phyloP scores from a whole-genome alignment of 169 alveolate genomes.

The Cryptosporidium bovis region DNA sequence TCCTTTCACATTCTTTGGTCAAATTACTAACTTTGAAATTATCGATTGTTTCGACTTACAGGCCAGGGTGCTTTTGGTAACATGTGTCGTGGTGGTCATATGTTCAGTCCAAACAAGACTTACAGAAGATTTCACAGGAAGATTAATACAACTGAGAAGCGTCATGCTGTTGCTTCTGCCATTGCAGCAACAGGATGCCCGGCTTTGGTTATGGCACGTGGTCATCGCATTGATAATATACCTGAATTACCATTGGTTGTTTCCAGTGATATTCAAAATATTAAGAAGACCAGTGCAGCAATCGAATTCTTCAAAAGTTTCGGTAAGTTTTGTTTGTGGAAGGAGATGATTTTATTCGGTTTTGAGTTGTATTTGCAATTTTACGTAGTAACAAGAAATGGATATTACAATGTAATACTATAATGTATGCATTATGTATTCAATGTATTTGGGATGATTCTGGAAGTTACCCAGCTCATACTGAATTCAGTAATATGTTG shows the following conservation, averaged over 20 bases:
- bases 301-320: constrained; percentile 65
- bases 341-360: not conserved
- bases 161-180: constrained; percentile 98
- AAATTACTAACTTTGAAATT: not conserved
- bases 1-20: not conserved
- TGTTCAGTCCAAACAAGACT: constrained; percentile 97
- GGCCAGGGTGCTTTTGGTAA: constrained; percentile 99
- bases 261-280: constrained; percentile 65
- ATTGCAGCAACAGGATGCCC: constrained; percentile 97
- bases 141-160: constrained; percentile 93
- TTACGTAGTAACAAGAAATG: not conserved
- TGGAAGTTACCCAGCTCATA: constrained; percentile 77
- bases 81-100: constrained; percentile 99
- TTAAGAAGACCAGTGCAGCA: constrained; percentile 74
- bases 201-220: constrained; percentile 97
- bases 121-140: constrained; percentile 98
- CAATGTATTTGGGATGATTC: constrained; percentile 45
- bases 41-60: constrained; percentile 75
- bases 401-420: constrained; percentile 47
- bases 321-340: constrained; percentile 57
- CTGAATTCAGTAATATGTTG: constrained; percentile 58
- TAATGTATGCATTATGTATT: constrained; percentile 89
- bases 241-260: constrained; percentile 98
- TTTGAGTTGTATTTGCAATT: not conserved
- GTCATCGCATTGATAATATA: constrained; percentile 94